Evolutionary conservation across 2,329 filamentous ascomycete species (phyloP).

Genomic region (Aspergillus floridensis): DNA sequence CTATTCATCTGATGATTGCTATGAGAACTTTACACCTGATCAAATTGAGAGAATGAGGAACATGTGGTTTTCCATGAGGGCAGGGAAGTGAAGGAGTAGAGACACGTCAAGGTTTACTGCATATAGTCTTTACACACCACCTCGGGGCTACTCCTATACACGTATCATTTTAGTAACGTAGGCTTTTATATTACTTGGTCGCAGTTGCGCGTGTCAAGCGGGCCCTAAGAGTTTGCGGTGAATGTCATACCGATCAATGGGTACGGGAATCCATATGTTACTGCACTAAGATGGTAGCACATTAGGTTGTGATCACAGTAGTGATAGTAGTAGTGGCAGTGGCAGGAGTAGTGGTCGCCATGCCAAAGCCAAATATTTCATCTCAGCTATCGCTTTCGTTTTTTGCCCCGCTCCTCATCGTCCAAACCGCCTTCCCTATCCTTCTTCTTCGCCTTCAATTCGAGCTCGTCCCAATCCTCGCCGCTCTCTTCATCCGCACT

Average conservation of each 20-base stretch:
- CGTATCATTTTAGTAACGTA: no score
- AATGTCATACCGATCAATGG: no score
- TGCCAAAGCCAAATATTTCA: neutral
- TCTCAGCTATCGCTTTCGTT: conserved; percentile 63
- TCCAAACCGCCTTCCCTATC: conserved; percentile 55
- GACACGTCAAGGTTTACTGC: no score
- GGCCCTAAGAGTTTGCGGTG: no score
- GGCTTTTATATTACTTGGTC: no score
- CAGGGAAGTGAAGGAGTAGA: conserved; percentile 28
- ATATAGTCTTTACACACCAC: no score
- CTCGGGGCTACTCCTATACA: no score
- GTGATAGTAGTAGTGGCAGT: no score
- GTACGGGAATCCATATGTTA: no score
- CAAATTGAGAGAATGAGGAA: conserved; percentile 53
- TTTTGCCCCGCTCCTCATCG: conserved; percentile 63
- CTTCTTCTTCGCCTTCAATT: conserved; percentile 74
- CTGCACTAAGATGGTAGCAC: no score
- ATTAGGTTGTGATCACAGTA: no score
- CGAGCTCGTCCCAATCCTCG: conserved; percentile 92
- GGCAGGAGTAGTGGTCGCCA: neutral
- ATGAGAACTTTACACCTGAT: conserved; percentile 51
- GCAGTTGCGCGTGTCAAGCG: no score
- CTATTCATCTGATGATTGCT: conserved; percentile 56
- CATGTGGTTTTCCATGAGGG: conserved; percentile 49
- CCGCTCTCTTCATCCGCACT: conserved; percentile 67